Evolutionary conservation across 495 filamentous ascomycete species (phyloP), one percentile per base, ranked within the genome.

Genomic region (Aspergillus panamensis): DNA sequence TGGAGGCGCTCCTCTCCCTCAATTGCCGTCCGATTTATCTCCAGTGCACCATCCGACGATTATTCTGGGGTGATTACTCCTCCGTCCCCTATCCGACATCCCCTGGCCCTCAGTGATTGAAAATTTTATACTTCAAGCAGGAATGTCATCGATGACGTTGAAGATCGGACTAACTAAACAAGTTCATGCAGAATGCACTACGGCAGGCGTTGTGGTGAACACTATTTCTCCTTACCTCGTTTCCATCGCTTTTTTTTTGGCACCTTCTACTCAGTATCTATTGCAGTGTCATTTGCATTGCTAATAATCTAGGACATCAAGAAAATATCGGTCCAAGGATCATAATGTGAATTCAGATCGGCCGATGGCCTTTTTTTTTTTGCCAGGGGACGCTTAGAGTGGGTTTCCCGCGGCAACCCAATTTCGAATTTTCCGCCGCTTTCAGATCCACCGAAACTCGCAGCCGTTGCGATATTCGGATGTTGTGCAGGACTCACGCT

Each of bases 341-440:
- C 6, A 39, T 6, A 39, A 39, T 39, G 10, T 39, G 35, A 39
- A n/a, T n/a, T n/a, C n/a, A 39, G 35, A 39, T 39, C 35, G 35
- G 3, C 6, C 6, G 10, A 39, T 10, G 14, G 6, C 35, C 35
- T 8, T 5, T 20, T 17, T 45, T 45, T 19, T 10, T 19, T 9
- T 17, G 12, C 16, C 37, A 14, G n/a, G n/a, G n/a, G 37, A 40
- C 13, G 37, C 37, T 17, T 45, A 21, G 12, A 9, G 13, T 17
- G n/a, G 31, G 44, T 59, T 54, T 59, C 55, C 60, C 60, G 60
- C 59, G 54, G 59, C 51, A 57, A 55, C 51, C 30, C 49, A 39
- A 58, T 2, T 25, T 25, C 25, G 25, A 25, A 2, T 21, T 55
- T 29, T 45, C 55, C 60, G 55, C 55, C 59, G 53, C 48, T 16